Conservation (phyloP, 23 red algal species). For the Gracilariopsis chorda region DNA sequence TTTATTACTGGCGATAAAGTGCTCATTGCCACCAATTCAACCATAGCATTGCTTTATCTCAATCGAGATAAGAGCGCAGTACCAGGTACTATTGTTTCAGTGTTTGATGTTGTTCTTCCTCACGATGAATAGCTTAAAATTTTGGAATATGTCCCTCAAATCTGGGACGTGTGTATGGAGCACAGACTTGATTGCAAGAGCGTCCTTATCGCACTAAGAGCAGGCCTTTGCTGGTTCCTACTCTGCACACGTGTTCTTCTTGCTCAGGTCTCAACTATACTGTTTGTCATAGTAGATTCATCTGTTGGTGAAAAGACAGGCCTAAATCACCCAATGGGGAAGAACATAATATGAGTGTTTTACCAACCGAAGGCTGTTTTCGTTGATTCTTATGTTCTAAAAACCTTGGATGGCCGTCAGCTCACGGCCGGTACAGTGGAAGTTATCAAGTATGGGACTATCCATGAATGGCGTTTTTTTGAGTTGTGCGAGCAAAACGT, state of each 20-base stretch:
- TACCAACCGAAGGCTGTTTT: slow-evolving; percentile 92
- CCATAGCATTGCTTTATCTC: slow-evolving; percentile 81
- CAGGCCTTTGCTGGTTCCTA: slow-evolving; percentile 86
- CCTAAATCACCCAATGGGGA: slow-evolving; percentile 90
- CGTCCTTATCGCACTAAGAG: slow-evolving; percentile 85
- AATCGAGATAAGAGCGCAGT: slow-evolving; percentile 36
- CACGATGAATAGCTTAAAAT: slow-evolving; percentile 92
- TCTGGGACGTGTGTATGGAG: slow-evolving; percentile 85
- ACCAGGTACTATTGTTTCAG: background rate
- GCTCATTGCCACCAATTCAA: slow-evolving; percentile 90
- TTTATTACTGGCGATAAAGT: slow-evolving; percentile 70
- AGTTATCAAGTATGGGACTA: slow-evolving; percentile 95
- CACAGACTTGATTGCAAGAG: slow-evolving; percentile 75
- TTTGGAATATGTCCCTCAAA: slow-evolving; percentile 21
- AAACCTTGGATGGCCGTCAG: slow-evolving; percentile 82
- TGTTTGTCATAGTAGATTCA: slow-evolving; percentile 91
- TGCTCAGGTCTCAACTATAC: slow-evolving; percentile 88
- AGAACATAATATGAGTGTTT: slow-evolving; percentile 97
- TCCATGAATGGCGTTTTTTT: slow-evolving; percentile 83
- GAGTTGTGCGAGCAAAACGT: slow-evolving; percentile 87
- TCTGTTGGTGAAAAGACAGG: slow-evolving; percentile 92
- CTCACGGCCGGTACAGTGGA: slow-evolving; percentile 83
- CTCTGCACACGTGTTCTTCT: slow-evolving; percentile 86
- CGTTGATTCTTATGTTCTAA: slow-evolving; percentile 68
- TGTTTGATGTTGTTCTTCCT: slow-evolving; percentile 61